A percentile compares a stretch with the other conserved stretches of the same genome.
Evolutionary conservation across 345 rosid genomes (phyloP).

Genomic region (Eutrema japonicum): DNA sequence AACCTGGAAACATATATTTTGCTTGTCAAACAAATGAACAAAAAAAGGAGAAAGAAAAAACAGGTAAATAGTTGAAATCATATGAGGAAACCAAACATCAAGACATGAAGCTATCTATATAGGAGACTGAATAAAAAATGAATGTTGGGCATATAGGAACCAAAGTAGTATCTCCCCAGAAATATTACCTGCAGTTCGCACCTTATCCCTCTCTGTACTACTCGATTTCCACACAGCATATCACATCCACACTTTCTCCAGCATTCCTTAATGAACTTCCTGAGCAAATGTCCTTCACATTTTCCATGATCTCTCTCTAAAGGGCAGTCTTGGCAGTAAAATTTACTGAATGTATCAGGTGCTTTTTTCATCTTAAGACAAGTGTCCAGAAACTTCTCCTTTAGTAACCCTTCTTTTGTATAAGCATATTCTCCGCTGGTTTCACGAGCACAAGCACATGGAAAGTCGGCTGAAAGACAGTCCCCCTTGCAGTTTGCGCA

Average conservation of each 20-base stretch:
- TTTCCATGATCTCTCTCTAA: constrained; percentile 64
- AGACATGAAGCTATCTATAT: constrained; percentile 10
- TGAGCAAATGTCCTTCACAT: constrained; percentile 81
- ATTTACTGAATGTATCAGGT: constrained; percentile 46
- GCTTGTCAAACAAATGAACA: constrained; percentile 5
- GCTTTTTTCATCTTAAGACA: constrained; percentile 52
- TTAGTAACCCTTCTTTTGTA: constrained; percentile 59
- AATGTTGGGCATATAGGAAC: not conserved
- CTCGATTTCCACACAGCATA: constrained; percentile 79
- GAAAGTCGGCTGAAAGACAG: constrained; percentile 61
- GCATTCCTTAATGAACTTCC: constrained; percentile 90
- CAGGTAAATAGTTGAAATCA: not conserved
- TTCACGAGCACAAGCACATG: constrained; percentile 83
- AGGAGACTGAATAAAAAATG: not conserved
- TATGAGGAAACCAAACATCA: constrained; percentile 16
- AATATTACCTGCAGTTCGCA: constrained; percentile 68
- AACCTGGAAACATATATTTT: constrained; percentile 55
- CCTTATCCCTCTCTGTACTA: constrained; percentile 78
- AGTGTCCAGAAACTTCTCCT: constrained; percentile 57
- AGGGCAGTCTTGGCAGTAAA: constrained; percentile 79
- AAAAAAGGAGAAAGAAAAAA: not conserved
- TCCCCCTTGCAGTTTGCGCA: constrained; percentile 72
- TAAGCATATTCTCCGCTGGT: constrained; percentile 89
- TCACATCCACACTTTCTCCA: constrained; percentile 90
- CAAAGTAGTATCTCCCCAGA: constrained; percentile 9